Conservation (phyloP, 257 asterid genomes). For the Primulina eburnea region DNA sequence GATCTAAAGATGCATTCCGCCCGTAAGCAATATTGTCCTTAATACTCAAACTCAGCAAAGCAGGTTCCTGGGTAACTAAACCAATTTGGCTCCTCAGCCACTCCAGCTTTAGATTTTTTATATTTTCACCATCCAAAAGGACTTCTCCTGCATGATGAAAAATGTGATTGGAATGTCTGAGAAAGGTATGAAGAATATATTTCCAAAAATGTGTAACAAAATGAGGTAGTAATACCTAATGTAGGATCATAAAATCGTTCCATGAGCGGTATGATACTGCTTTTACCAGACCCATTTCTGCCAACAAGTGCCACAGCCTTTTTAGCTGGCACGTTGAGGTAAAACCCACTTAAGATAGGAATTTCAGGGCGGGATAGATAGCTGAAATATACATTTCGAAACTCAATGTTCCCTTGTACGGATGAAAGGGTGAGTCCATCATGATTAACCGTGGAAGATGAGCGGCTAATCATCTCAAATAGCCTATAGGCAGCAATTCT, state of each 20-base stretch:
- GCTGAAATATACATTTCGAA: constrained; percentile 97
- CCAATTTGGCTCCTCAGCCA: constrained; percentile 99
- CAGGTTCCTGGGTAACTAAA: constrained; percentile 98
- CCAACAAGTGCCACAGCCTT: constrained; percentile 99
- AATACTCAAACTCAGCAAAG: constrained; percentile 92
- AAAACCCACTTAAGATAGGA: constrained; percentile 98
- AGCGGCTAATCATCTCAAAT: constrained; percentile 93
- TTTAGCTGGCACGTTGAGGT: constrained; percentile 95
- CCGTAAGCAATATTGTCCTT: constrained; percentile 97
- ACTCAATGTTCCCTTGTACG: constrained; percentile 97
- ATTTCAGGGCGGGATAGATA: constrained; percentile 98
- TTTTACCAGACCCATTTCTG: constrained; percentile 98
- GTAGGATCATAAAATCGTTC: constrained; percentile 99
- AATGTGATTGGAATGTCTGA: constrained; percentile 12
- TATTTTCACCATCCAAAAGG: constrained; percentile 97
- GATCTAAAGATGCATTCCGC: constrained; percentile 80
- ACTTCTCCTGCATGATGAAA: constrained; percentile 78
- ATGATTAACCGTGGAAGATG: constrained; percentile 72
- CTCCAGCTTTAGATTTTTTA: constrained; percentile 89
- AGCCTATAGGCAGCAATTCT: constrained; percentile 98
- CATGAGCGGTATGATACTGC: constrained; percentile 99
- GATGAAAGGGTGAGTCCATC: constrained; percentile 80
- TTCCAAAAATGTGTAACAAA: constrained; percentile 13
- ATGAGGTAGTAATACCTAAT: constrained; percentile 50
- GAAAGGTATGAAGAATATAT: constrained; percentile 16